Base-by-base conservation (phyloP, 306 rosid species). In the Fragaria nilgerrensis region DNA sequence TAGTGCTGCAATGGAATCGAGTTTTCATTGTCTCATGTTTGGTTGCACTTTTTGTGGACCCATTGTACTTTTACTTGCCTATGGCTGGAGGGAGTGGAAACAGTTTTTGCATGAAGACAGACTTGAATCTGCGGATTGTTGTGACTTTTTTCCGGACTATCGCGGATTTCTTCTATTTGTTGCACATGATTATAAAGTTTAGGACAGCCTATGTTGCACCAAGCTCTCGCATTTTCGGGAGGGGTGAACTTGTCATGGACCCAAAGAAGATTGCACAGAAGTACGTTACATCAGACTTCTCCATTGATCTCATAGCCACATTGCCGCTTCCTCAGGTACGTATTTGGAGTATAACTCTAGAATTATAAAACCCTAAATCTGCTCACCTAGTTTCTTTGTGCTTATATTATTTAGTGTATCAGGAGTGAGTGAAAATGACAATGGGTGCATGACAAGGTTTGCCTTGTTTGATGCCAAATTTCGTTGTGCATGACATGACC, bases 171-270 rank as follows among this genome's bases (percentile, higher is more conserved):
- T 95, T 92, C 78, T 95, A 95, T 81, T 86, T 95, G 73, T 80
- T 95, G 82, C 98, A 95, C 56, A 55, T 95, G 84, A 80, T 95
- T 70, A 90, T 95, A 82, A 95, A 95, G 89, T 92, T 95, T 76
- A 85, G 98, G 75, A 95, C 97, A 12, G 98, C 97, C 16, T 95
- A 89, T 84, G 91, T 92, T 74, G 94, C 98, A 17, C 98, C 98
- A 5, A 92, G 89, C 77, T 88, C 98, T 20, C 90, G 98, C 19
- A 92, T 95, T n/a, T 95, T 95, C 65, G 98, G 98, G 65, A 88
- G 96, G 84, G 98, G 98, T 44, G 98, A 95, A 83, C 97, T 95
- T 88, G 97, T 95, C 71, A 95, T 88, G 97, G 96, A 95, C 81
- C 89, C 98, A 34, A 92, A 81, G 77, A 89, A 91, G 89, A 95